These are phyloP conservation scores for Paratrypanosoma confusum DNA, from an alignment of 208 protist species.

Conservation along the genomic window DNA sequence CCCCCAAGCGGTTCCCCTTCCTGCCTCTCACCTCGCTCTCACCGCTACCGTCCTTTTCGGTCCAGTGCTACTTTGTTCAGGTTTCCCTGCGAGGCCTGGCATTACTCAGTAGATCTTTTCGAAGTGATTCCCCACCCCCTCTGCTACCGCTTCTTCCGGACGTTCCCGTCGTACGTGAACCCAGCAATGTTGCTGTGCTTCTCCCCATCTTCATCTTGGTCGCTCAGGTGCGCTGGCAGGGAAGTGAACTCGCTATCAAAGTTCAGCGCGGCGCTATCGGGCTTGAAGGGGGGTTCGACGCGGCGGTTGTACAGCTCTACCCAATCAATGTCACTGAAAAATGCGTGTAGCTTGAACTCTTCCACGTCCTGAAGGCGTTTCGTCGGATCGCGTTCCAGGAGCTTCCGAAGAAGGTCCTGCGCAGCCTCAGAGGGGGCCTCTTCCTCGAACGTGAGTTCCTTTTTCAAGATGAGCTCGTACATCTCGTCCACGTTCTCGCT, in stretches of 20 bases:
- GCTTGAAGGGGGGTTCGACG: slow-evolving; percentile 59
- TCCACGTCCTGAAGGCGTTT: slow-evolving; percentile 65
- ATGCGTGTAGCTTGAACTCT: slow-evolving; percentile 75
- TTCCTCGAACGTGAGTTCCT: slow-evolving; percentile 38
- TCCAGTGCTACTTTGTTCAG: no score
- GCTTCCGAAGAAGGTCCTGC: slow-evolving; percentile 57
- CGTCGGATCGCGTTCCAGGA: slow-evolving; percentile 74
- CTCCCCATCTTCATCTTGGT: slow-evolving; percentile 14
- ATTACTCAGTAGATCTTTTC: no score
- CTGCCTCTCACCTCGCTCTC: no score
- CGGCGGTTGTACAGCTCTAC: slow-evolving; percentile 46
- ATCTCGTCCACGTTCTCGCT: slow-evolving; percentile 74
- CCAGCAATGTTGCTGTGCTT: slow-evolving; percentile 33
- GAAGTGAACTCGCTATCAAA: slow-evolving; percentile 72
- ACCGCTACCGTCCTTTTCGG: no score
- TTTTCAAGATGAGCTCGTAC: slow-evolving; percentile 74
- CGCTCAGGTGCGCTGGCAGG: slow-evolving; percentile 18
- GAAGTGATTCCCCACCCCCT: no score
- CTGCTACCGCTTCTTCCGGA: no score
- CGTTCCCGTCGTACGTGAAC: slow-evolving; percentile 60
- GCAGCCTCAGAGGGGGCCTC: slow-evolving; percentile 43
- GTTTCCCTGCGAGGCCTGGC: no score
- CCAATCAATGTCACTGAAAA: slow-evolving; percentile 69
- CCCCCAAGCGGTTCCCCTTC: no score
- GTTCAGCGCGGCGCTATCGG: slow-evolving; percentile 57